These are phyloP conservation scores for Papiliotrema laurentii DNA, from an alignment of 1,284 basidiomycete genomes.

Conservation along the genomic window DNA sequence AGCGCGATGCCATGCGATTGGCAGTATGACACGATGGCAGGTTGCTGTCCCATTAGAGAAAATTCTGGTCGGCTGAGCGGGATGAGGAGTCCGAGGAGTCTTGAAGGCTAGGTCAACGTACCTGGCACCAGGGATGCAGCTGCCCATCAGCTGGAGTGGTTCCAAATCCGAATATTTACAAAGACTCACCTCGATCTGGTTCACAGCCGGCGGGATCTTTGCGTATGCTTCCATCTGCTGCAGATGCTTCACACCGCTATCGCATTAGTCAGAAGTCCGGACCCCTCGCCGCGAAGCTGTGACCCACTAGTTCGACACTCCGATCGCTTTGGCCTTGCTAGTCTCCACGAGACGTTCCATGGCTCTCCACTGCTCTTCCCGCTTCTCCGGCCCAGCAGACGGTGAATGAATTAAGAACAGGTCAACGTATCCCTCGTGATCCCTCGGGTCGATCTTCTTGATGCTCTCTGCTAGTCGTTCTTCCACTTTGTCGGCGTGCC, in stretches of 20 bases:
- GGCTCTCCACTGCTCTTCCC: slow-evolving; percentile 24
- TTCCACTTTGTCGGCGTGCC: slow-evolving; percentile 56
- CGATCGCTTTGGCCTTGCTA: slow-evolving; percentile 64
- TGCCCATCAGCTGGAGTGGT: slow-evolving; percentile 32
- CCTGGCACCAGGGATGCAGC: slow-evolving; percentile 71
- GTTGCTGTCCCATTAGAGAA: slow-evolving; percentile 56
- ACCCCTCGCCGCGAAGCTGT: not conserved
- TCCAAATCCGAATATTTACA: not conserved
- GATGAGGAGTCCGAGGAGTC: not conserved
- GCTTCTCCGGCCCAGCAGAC: slow-evolving; percentile 25
- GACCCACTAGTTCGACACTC: slow-evolving; percentile 70
- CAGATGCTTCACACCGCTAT: slow-evolving; percentile 67
- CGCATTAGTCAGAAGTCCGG: not conserved
- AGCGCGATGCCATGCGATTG: slow-evolving; percentile 60
- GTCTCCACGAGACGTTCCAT: slow-evolving; percentile 47
- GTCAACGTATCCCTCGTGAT: slow-evolving; percentile 57
- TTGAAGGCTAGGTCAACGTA: not conserved
- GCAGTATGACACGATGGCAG: slow-evolving; percentile 71
- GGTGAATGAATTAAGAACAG: slow-evolving; percentile 65
- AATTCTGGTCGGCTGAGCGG: not conserved
- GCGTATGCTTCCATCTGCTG: slow-evolving; percentile 60
- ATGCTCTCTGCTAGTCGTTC: slow-evolving; percentile 59
- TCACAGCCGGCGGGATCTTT: slow-evolving; percentile 61
- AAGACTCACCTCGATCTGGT: slow-evolving; percentile 61
- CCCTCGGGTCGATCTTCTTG: slow-evolving; percentile 51